Evolutionary conservation across 352 stramenopile species (phyloP).

Genomic region (Phytophthora pinifolia): DNA sequence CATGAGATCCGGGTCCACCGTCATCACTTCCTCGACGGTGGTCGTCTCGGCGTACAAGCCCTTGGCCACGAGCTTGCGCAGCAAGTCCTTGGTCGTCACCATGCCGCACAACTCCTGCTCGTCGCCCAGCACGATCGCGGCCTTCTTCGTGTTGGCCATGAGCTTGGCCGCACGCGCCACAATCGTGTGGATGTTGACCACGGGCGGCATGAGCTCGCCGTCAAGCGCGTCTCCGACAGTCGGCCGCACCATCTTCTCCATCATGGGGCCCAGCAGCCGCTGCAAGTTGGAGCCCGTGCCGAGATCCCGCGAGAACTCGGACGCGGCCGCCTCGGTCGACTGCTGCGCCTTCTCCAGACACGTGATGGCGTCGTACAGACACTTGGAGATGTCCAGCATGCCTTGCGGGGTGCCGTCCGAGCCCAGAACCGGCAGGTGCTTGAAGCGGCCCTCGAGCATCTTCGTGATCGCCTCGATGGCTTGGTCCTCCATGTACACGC

Average conservation of each 20-base stretch:
- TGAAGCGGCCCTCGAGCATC: constrained; percentile 89
- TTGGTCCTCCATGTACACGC: constrained; percentile 77
- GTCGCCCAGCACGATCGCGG: constrained; percentile 75
- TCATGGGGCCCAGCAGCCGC: constrained; percentile 78
- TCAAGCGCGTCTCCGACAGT: constrained; percentile 83
- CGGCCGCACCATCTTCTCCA: constrained; percentile 89
- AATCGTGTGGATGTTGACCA: constrained; percentile 72
- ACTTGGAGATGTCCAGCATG: constrained; percentile 92
- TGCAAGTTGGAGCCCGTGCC: constrained; percentile 70
- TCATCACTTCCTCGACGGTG: constrained; percentile 86
- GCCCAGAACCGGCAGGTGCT: constrained; percentile 83
- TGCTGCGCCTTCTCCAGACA: constrained; percentile 88
- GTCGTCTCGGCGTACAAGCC: constrained; percentile 72
- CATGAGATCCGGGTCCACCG: constrained; percentile 75
- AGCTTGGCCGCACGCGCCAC: constrained; percentile 78
- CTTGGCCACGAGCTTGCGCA: constrained; percentile 87
- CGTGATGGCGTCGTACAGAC: constrained; percentile 85
- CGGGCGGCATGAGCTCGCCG: constrained; percentile 74
- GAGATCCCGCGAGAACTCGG: constrained; percentile 80
- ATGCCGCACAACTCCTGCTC: constrained; percentile 76
- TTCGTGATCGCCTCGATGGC: constrained; percentile 88
- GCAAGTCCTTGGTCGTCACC: constrained; percentile 84
- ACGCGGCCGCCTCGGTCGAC: constrained; percentile 75
- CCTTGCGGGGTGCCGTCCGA: constrained; percentile 68
- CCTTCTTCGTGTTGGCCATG: constrained; percentile 86